Percentiles rank a stretch among this genome's conserved stretches.
Evolutionary conservation across 2,329 filamentous ascomycete species (phyloP).

Genomic region (Penicillium sp.): DNA sequence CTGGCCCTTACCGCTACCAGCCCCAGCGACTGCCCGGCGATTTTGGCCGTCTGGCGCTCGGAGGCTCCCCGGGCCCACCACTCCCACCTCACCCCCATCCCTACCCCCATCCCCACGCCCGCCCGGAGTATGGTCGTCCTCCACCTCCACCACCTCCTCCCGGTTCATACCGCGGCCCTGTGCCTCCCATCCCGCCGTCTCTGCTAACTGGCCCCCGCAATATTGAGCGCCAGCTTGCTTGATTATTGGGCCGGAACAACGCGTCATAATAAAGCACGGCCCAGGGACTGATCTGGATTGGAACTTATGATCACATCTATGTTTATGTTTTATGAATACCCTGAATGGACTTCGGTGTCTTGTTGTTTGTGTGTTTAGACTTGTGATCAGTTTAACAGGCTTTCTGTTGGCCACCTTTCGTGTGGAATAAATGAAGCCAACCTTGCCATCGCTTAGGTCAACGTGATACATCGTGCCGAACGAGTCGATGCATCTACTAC

Average conservation of each 20-base stretch:
- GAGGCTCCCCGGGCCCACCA: slow-evolving; percentile 9
- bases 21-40: slow-evolving; percentile 20
- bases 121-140: slow-evolving; percentile 14
- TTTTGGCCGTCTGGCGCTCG: slow-evolving; percentile 16
- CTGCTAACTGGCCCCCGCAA: slow-evolving; percentile 30
- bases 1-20: slow-evolving; percentile 20
- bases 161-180: slow-evolving; percentile 16
- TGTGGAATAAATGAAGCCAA: neutral
- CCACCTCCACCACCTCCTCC: slow-evolving; percentile 13
- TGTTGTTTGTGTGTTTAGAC: neutral
- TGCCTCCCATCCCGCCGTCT: slow-evolving; percentile 23
- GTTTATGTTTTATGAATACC: slow-evolving; percentile 12
- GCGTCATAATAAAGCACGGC: too few species aligned
- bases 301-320: slow-evolving; percentile 1
- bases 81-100: slow-evolving; percentile 14
- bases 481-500: neutral
- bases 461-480: neutral
- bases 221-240: slow-evolving; percentile 42
- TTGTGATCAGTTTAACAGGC: neutral
- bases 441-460: neutral
- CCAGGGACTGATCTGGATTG: neutral
- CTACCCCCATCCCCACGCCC: slow-evolving; percentile 8
- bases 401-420: too few species aligned
- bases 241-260: slow-evolving; percentile 9
- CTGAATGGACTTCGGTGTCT: slow-evolving; percentile 3